A percentile compares a stretch with the other conserved stretches of the same genome.
phyloP scores from a whole-genome alignment of 2,329 filamentous ascomycete genomes.

The Colletotrichum brevisporum region DNA sequence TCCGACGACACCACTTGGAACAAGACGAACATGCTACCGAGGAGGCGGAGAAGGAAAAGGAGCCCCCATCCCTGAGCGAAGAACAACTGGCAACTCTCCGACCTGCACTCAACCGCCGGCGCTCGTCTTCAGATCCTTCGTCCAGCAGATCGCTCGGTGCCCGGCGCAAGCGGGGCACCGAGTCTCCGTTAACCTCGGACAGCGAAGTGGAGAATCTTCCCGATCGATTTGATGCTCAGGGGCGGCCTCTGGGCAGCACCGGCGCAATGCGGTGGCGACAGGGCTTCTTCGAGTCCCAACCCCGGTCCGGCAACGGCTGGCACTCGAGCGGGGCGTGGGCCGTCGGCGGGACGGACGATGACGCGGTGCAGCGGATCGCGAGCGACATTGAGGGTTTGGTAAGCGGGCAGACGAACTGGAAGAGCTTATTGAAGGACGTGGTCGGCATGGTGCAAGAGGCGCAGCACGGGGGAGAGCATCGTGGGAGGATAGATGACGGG shows the following conservation, averaged over 20 bases:
- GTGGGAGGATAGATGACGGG: constrained; percentile 41
- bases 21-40: constrained; percentile 48
- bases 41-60: constrained; percentile 35
- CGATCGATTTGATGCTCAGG: constrained; percentile 62
- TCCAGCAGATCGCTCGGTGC: constrained; percentile 48
- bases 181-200: constrained; percentile 47
- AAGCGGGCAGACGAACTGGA: constrained; percentile 50
- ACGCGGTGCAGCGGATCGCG: constrained; percentile 57
- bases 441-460: constrained; percentile 43
- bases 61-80: constrained; percentile 36
- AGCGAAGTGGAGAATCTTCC: constrained; percentile 61
- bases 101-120: constrained; percentile 44
- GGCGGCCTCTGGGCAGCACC: constrained; percentile 54
- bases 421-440: constrained; percentile 49
- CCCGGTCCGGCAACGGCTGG: constrained; percentile 50
- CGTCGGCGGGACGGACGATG: constrained; percentile 59
- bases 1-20: constrained; percentile 56
- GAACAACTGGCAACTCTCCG: constrained; percentile 39
- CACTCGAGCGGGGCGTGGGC: constrained; percentile 60
- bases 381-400: constrained; percentile 52
- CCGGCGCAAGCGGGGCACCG: constrained; percentile 42
- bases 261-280: constrained; percentile 49
- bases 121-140: constrained; percentile 52
- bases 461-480: constrained; percentile 28
- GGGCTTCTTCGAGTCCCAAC: constrained; percentile 59